A percentile compares a stretch with the other conserved stretches of the same genome.
These are phyloP conservation scores for Neltuma alba DNA, from an alignment of 306 rosid species.

Conservation along the genomic window DNA sequence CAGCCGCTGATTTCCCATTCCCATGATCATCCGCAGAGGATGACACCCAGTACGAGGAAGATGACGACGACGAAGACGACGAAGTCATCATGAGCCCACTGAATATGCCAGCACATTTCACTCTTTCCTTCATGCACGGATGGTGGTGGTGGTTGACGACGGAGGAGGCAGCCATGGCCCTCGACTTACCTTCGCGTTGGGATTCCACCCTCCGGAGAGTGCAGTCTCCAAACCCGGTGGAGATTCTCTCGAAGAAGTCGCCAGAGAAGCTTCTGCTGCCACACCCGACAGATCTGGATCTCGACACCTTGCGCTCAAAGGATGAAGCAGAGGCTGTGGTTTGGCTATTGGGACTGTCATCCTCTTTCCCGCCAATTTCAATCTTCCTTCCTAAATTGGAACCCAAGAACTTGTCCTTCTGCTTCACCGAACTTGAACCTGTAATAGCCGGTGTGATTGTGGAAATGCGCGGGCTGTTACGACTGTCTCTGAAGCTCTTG, in stretches of 20 bases:
- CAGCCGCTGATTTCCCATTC: slow-evolving; percentile 34
- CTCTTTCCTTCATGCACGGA: slow-evolving; percentile 67
- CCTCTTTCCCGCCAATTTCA: slow-evolving; percentile 39
- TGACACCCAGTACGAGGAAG: slow-evolving; percentile 71
- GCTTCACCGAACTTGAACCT: slow-evolving; percentile 1
- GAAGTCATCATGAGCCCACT: slow-evolving; percentile 76
- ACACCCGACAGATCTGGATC: slow-evolving; percentile 97
- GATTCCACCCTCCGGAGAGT: slow-evolving; percentile 85
- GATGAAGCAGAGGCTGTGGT: slow-evolving; percentile 51
- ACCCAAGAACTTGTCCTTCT: slow-evolving; percentile 14
- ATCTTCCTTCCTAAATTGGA: slow-evolving; percentile 38
- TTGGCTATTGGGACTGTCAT: slow-evolving; percentile 44
- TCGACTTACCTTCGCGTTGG: slow-evolving; percentile 70
- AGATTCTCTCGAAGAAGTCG: slow-evolving; percentile 91
- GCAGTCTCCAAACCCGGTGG: slow-evolving; percentile 90
- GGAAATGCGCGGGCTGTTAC: slow-evolving; percentile 32
- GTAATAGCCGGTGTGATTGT: not conserved
- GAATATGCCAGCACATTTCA: slow-evolving; percentile 80
- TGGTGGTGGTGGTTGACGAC: slow-evolving; percentile 18
- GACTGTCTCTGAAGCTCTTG: slow-evolving; percentile 33
- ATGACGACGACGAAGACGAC: slow-evolving; percentile 58
- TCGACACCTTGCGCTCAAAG: slow-evolving; percentile 72
- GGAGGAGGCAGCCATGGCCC: slow-evolving; percentile 7
- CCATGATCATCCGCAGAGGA: slow-evolving; percentile 47
- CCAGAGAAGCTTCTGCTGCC: slow-evolving; percentile 97